These are phyloP conservation scores for Solanum virginianum DNA, from an alignment of 257 asterid genomes.

Conservation along the genomic window DNA sequence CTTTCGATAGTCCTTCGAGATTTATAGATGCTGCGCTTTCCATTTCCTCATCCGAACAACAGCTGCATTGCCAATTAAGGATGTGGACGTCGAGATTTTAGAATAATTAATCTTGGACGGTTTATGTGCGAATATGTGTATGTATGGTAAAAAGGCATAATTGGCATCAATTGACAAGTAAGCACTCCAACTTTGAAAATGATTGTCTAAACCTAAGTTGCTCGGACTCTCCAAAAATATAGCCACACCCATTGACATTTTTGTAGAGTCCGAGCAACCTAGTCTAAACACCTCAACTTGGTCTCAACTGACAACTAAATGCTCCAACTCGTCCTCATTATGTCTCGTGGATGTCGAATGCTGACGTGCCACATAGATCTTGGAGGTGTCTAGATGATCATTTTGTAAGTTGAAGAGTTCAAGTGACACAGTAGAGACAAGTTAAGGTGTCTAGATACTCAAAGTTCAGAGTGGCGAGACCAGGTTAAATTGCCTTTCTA, in stretches of 20 bases:
- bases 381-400: neutral
- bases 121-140: neutral
- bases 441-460: neutral
- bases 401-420: neutral
- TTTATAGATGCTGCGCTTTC: neutral
- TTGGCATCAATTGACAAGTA: neutral
- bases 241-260: too few relatives aligned
- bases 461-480: neutral
- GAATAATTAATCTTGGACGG: neutral
- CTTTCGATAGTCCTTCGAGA: conserved; percentile 19
- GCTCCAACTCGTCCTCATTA: neutral
- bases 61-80: neutral
- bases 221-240: too few relatives aligned
- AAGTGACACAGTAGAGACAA: neutral
- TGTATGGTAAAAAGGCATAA: neutral
- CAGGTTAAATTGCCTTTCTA: neutral
- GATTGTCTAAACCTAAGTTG: neutral
- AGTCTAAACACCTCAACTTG: neutral
- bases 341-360: neutral
- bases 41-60: neutral
- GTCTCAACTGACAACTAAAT: neutral
- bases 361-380: neutral
- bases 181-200: neutral
- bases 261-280: too few relatives aligned
- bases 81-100: neutral